These are phyloP conservation scores for Ceriops tagal DNA, from an alignment of 345 rosid species.

Conservation along the genomic window DNA sequence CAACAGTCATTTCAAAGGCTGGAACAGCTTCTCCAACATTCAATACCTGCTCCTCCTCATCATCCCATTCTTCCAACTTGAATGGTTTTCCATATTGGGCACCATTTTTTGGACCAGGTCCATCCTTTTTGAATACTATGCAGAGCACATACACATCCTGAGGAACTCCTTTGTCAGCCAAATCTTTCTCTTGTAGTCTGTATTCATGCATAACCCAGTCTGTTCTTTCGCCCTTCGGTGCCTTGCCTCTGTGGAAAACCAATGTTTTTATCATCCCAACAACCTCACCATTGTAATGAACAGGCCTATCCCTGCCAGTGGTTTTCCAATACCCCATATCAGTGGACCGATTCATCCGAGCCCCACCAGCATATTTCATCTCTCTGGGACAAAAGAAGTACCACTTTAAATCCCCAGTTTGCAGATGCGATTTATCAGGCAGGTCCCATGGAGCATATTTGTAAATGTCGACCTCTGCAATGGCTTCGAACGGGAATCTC, in stretches of 20 bases:
- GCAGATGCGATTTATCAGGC: slow-evolving; percentile 33
- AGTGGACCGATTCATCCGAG: slow-evolving; percentile 44
- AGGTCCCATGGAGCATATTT: slow-evolving; percentile 69
- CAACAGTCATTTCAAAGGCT: background rate
- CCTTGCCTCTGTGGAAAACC: slow-evolving; percentile 55
- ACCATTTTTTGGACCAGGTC: slow-evolving; percentile 68
- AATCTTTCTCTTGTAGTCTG: slow-evolving; percentile 42
- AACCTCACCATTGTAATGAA: slow-evolving; percentile 31
- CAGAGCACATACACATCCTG: slow-evolving; percentile 63
- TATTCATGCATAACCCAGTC: slow-evolving; percentile 93
- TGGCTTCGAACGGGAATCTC: slow-evolving; percentile 36
- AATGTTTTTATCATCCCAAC: slow-evolving; percentile 66
- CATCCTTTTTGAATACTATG: slow-evolving; percentile 54
- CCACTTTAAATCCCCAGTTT: slow-evolving; percentile 68
- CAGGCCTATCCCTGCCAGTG: slow-evolving; percentile 64
- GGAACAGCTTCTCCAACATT: slow-evolving; percentile 6
- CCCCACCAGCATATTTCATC: slow-evolving; percentile 55
- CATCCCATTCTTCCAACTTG: slow-evolving; percentile 71
- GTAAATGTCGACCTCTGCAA: slow-evolving; percentile 60
- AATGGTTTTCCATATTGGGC: slow-evolving; percentile 80
- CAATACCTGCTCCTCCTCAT: slow-evolving; percentile 31
- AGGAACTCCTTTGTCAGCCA: slow-evolving; percentile 34
- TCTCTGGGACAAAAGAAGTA: slow-evolving; percentile 69
- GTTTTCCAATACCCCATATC: slow-evolving; percentile 68
- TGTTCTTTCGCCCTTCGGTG: slow-evolving; percentile 48